Evolutionary conservation across 345 rosid genomes (phyloP).

Genomic region (Eucalyptus marginata): DNA sequence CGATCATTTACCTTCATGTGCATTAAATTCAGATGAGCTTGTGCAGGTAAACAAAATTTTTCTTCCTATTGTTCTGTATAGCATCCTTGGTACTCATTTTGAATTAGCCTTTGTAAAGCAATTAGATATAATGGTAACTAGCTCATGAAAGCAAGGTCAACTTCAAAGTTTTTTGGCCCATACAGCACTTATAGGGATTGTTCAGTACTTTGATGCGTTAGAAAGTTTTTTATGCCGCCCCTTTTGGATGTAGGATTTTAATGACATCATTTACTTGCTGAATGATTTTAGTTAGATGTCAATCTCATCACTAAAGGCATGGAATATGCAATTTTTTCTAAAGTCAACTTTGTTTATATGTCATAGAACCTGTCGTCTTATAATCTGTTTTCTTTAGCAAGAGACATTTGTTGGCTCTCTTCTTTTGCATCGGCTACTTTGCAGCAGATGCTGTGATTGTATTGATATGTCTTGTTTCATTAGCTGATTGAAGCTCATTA

Average conservation of each 20-base stretch:
- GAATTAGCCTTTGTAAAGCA: neutral
- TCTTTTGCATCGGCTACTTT: neutral
- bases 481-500: neutral
- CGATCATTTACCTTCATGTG: conserved; percentile 77
- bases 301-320: neutral
- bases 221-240: neutral
- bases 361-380: neutral
- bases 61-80: neutral
- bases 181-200: neutral
- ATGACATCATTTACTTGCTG: neutral
- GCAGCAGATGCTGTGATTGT: neutral
- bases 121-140: neutral
- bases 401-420: neutral
- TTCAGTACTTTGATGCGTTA: neutral
- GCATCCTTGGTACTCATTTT: neutral
- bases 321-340: neutral
- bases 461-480: neutral
- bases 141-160: neutral
- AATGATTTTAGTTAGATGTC: neutral
- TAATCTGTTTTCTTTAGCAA: neutral
- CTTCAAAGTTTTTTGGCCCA: neutral
- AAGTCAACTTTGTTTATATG: neutral
- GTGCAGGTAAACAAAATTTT: conserved; percentile 46
- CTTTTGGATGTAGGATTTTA: neutral
- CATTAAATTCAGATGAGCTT: conserved; percentile 81